Conservation (phyloP, 768 basidiomycete genomes). For the Cystofilobasidium ferigula region DNA sequence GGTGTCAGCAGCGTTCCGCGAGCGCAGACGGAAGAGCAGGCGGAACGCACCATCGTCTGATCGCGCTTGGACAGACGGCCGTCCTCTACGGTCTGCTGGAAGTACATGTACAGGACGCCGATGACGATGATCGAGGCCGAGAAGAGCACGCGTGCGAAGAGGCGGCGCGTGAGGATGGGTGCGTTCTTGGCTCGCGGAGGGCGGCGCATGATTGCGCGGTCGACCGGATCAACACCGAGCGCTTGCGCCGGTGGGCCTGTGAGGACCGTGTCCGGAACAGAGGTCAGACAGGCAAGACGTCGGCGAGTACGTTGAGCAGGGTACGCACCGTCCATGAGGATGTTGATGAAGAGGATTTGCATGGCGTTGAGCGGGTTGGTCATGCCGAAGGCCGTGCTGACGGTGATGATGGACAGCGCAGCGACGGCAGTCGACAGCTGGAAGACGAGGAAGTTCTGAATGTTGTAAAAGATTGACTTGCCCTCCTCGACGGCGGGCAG, state of each 20-base stretch:
- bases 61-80: slow-evolving; percentile 63
- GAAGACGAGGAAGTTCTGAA: slow-evolving; percentile 93
- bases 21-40: not conserved
- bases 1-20: not conserved
- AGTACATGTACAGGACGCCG: slow-evolving; percentile 77
- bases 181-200: slow-evolving; percentile 85
- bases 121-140: slow-evolving; percentile 88
- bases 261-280: not conserved
- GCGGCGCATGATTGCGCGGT: slow-evolving; percentile 82
- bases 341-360: slow-evolving; percentile 97
- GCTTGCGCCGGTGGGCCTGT: slow-evolving; percentile 87
- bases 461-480: slow-evolving; percentile 96
- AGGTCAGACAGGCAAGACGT: not conserved
- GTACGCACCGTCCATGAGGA: slow-evolving; percentile 80
- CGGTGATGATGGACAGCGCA: slow-evolving; percentile 82
- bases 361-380: slow-evolving; percentile 91
- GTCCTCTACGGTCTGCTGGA: slow-evolving; percentile 61
- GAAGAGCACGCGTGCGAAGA: slow-evolving; percentile 75
- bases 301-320: not conserved
- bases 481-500: slow-evolving; percentile 90
- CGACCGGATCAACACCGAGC: slow-evolving; percentile 89
- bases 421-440: slow-evolving; percentile 95
- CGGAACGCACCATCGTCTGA: slow-evolving; percentile 74
- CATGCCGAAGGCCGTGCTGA: slow-evolving; percentile 78
- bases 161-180: slow-evolving; percentile 63